A percentile compares a stretch with the other conserved stretches of the same genome.
phyloP scores from a whole-genome alignment of 164 flowering plant genomes.

The Chloranthus sessilifolius region DNA sequence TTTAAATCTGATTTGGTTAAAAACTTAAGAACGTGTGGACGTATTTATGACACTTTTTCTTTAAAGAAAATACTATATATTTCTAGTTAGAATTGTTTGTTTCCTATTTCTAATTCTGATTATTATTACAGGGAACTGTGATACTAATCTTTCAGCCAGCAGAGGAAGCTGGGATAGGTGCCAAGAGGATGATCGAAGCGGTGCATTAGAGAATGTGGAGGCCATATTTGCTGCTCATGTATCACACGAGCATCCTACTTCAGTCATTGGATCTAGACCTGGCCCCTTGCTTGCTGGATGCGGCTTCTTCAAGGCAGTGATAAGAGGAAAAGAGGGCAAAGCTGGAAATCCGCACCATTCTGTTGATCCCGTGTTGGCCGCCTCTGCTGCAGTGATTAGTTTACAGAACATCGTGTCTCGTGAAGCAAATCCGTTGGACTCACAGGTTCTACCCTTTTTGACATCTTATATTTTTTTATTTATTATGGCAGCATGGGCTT shows the following conservation, averaged over 20 bases:
- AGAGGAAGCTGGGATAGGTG: constrained; percentile 90
- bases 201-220: constrained; percentile 73
- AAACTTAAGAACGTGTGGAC: too few relatives aligned
- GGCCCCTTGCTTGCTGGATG: constrained; percentile 89
- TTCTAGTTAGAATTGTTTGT: background rate
- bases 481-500: too few relatives aligned
- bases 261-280: constrained; percentile 66
- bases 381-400: constrained; percentile 77
- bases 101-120: constrained; percentile 1
- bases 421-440: constrained; percentile 79
- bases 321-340: constrained; percentile 30
- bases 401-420: constrained; percentile 83
- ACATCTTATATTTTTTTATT: too few relatives aligned
- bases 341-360: constrained; percentile 34
- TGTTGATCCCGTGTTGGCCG: constrained; percentile 58
- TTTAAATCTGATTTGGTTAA: too few relatives aligned
- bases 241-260: constrained; percentile 51
- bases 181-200: constrained; percentile 70
- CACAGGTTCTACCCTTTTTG: constrained; percentile 41
- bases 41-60: too few relatives aligned
- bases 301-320: constrained; percentile 70
- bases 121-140: constrained; percentile 63
- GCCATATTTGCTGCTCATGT: constrained; percentile 86
- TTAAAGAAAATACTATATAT: too few relatives aligned
- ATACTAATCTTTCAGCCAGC: constrained; percentile 87